Base-by-base conservation (phyloP, 2,329 filamentous ascomycete species). In the Cladosporium sp. region DNA sequence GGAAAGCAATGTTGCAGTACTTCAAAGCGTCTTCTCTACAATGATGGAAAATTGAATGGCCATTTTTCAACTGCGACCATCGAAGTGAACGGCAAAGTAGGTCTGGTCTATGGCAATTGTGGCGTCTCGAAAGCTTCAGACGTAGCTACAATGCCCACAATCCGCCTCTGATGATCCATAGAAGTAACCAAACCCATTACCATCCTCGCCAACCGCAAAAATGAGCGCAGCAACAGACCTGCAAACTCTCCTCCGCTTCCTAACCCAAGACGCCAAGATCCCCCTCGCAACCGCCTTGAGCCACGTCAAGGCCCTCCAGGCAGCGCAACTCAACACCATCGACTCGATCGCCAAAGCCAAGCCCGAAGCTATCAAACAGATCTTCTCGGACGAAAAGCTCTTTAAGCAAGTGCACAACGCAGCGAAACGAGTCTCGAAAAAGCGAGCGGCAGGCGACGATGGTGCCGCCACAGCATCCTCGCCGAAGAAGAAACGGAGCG, bases 231-330 rank as follows among this genome's bases (percentile, higher is more conserved):
- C 53, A 14, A 56, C 40, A 9, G 55, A 62, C 6, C 52, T 66
- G 14, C 64, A 66, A 61, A 59, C 66, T 11, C 64, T 83, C 11
- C 68, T 83, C 33, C 77, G 80, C 10, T 83, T 84, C 57, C 68
- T 83, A 19, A 77, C 77, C 1, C 75, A 80, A 65, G 79, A 83
- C 59, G 74, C 74, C 31, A 82, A 80, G 61, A 58, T 83, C 0
- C 77, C 80, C 2, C 68, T 83, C 4, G 74, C 76, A 3, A 67
- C 70, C 28, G 80, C 79, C 9, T 77, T 83, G 65, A 63, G 71
- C 50, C 81, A 81, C 61, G 70, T 79, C 51, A 77, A 76, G 56
- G 71, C 74, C n/a, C 70, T 83, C 9, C 76, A 80, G 61, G 69
- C 70, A 49, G 74, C 73, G 18, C 68, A 72, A 52, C 67, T 82